A percentile compares a stretch with the other conserved stretches of the same genome.
phyloP scores from a whole-genome alignment of 2,329 filamentous ascomycete species.

The Colletotrichum sp. region DNA sequence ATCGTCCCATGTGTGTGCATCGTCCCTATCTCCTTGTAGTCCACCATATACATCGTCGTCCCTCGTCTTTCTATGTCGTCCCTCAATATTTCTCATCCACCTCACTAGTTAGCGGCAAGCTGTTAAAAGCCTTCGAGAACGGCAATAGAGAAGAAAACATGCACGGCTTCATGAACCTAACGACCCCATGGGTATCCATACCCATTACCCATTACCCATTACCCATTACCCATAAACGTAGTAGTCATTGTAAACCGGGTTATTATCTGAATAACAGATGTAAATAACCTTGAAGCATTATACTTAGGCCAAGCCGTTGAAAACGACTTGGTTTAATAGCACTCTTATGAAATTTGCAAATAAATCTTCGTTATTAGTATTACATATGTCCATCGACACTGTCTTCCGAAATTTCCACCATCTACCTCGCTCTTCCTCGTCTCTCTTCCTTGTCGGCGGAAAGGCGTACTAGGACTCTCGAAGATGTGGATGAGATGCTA shows the following conservation, averaged over 20 bases:
- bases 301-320: neutral
- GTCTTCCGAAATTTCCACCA: neutral
- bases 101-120: neutral
- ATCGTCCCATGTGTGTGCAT: neutral
- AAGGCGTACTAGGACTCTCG: fast-evolving
- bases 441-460: neutral
- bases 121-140: neutral
- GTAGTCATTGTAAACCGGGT: fast-evolving
- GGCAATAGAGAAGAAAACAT: fast-evolving
- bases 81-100: neutral
- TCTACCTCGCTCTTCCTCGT: neutral
- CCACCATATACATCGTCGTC: neutral
- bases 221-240: neutral
- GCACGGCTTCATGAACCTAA: neutral
- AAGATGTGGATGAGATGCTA: neutral
- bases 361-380: fast-evolving
- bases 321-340: neutral
- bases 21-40: neutral
- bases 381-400: fast-evolving
- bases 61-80: neutral
- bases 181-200: too few species aligned
- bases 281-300: neutral
- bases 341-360: neutral
- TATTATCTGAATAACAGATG: too few species aligned
- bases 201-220: too few species aligned